Evolutionary conservation across 495 filamentous ascomycete genomes (phyloP), one percentile per base, ranked within the genome.

Genomic region (Penicillium flavigenum): DNA sequence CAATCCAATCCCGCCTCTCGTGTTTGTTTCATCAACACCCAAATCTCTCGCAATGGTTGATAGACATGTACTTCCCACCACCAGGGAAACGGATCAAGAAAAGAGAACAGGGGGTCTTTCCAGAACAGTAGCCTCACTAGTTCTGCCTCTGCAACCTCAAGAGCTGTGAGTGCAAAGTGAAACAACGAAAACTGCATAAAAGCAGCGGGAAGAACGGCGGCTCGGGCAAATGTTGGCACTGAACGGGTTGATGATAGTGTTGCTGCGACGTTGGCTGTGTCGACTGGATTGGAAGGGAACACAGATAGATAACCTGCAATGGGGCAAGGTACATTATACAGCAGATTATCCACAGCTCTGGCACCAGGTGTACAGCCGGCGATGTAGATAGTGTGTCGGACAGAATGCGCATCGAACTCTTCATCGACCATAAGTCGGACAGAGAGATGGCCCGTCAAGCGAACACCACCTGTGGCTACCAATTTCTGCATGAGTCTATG

Each of bases 381-480:
- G 46, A 79, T 74, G 46, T 76, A 69, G 20, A 76, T 58, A 4
- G 63, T 58, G 54, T 76, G 72, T 31, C 75, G 72, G n/a, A 79
- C 71, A 9, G 71, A 72, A 17, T 71, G 65, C 0, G 49, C 24
- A 4, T 67, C 66, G 19, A 75, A 73, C 38, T 76, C 73, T 51
- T 82, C 74, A 41, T 83, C 76, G 7, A 88, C 79, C 59, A 89
- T 70, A 43, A 92, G 81, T 57, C 86, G 81, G 46, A 92, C 82
- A 7, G 78, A 82, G 11, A 91, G 65, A 68, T 93, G 89, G 5
- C 89, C 88, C 0, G 87, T 91, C 64, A 88, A 69, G 5, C 72
- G 61, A 5, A 64, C 62, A 0, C 76, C 80, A 10, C 69, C 74
- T 44, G 76, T 76, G 16, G 60, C 54, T 0, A 82, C 82, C 58